Base-by-base conservation (phyloP, 805 yeast species). In the Candida nanaspora region DNA sequence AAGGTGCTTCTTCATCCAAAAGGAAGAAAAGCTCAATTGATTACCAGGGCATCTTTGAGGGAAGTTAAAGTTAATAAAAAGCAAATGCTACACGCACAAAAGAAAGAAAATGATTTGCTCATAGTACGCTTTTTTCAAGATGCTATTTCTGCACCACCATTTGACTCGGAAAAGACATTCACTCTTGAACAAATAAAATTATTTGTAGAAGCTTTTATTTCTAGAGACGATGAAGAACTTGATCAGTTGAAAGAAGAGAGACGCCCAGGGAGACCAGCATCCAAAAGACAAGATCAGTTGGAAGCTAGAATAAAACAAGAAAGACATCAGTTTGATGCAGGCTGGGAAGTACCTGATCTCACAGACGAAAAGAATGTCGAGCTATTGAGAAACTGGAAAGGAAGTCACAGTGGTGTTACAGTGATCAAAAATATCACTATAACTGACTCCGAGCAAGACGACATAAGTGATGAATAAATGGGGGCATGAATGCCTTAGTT, bases 211-310 rank as follows among this genome's bases (percentile, higher is more conserved):
- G 74, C 75, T 30, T 86, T 70, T 49, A 65, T 89, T 13, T 58
- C 72, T 14, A 74, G 96, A 58, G 82, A 80, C 52, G 85, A 82
- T 52, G 87, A 76, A 14, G 97, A 89, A 56, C 57, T 91, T 39
- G 73, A 73, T n/a, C 67, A 67, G 39, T 65, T 86, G 41, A 74
- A 72, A 45, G 61, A 57, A 5, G 76, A 71, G 41, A 76, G 95
- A 67, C 76, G 95, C 56, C 78, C 88, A n/a, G 94, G 95, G 15
- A 74, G 98, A 64, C 96, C 98, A 9, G 72, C 85, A 15, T 62
- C 84, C 6, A 75, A 74, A 45, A 78, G 78, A 55, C 95, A 86
- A 52, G 80, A 78, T 48, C 52, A 75, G 19, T 59, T 88, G 42
- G 82, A 84, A 50, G 74, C 72, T 47, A 75, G 75, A 53, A 69